Conservation (phyloP, 805 yeast genomes). For the Candida boidinii region DNA sequence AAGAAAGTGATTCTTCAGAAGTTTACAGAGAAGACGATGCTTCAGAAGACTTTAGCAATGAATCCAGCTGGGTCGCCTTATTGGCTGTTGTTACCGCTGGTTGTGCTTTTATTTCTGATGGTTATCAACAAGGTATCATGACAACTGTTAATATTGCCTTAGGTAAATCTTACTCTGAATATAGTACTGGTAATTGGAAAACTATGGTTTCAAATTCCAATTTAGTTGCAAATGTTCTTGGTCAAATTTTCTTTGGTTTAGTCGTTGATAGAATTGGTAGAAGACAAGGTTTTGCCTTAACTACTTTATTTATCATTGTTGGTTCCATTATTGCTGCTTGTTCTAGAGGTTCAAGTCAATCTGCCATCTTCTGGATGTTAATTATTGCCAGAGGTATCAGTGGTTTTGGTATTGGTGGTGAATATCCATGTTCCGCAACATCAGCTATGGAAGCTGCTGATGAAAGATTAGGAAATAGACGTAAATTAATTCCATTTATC, state of each 20-base stretch:
- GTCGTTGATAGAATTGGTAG: slow-evolving; percentile 52
- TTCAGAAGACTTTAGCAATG: slow-evolving; percentile 1
- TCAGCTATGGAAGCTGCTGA: slow-evolving; percentile 55
- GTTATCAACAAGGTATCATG: slow-evolving; percentile 21
- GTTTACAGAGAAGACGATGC: not conserved
- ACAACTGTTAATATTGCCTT: slow-evolving; percentile 17
- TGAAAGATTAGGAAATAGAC: slow-evolving; percentile 26
- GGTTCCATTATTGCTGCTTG: slow-evolving; percentile 55
- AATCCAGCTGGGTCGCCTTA: slow-evolving; percentile 3
- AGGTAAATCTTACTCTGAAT: slow-evolving; percentile 7
- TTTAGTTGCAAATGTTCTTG: slow-evolving; percentile 51
- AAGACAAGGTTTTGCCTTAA: slow-evolving; percentile 51
- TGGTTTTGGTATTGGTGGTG: slow-evolving; percentile 73
- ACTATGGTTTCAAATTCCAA: slow-evolving; percentile 29
- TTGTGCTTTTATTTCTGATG: slow-evolving; percentile 17
- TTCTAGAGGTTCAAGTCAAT: slow-evolving; percentile 39
- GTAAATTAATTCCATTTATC: slow-evolving; percentile 33
- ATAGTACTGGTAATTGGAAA: slow-evolving; percentile 12
- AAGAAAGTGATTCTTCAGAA: too few relatives aligned
- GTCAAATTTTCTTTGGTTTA: slow-evolving; percentile 51
- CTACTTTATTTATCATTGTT: slow-evolving; percentile 46
- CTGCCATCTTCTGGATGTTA: slow-evolving; percentile 49
- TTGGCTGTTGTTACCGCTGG: slow-evolving; percentile 14
- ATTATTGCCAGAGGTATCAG: slow-evolving; percentile 66
- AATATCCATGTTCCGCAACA: slow-evolving; percentile 57